phyloP scores from a whole-genome alignment of 768 basidiomycete genomes.

The Tulasnella sp. region DNA sequence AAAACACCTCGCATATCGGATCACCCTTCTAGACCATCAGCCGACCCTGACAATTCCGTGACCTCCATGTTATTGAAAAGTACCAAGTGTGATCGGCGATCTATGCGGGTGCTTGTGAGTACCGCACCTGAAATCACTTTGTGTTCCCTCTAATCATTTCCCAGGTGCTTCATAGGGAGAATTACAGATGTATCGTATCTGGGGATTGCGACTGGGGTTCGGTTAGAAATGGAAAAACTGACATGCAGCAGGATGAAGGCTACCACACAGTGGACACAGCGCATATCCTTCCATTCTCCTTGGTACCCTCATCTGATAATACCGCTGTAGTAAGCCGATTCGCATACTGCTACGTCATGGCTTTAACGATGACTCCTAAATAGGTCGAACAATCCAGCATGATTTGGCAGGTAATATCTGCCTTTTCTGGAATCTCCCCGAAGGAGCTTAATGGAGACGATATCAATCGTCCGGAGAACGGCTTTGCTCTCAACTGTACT shows the following conservation, averaged over 20 bases:
- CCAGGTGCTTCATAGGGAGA: background rate
- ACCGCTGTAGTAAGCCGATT: background rate
- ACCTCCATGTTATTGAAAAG: background rate
- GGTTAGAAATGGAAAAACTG: background rate
- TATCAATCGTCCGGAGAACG: background rate
- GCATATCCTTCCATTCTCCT: background rate
- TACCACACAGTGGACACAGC: background rate
- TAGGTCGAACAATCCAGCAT: background rate
- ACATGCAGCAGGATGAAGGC: background rate
- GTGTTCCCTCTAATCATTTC: background rate
- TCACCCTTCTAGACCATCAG: background rate
- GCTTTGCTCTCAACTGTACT: background rate
- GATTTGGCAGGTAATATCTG: background rate
- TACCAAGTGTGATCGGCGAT: background rate
- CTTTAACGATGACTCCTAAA: background rate
- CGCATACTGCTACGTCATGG: background rate
- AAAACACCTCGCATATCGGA: background rate
- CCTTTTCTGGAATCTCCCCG: background rate
- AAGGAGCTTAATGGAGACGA: background rate
- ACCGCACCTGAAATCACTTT: no score
- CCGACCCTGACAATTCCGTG: background rate
- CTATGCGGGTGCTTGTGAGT: background rate
- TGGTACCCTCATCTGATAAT: background rate
- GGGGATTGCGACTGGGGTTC: background rate
- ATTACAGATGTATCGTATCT: background rate